Evolutionary conservation across 495 filamentous ascomycete genomes (phyloP).

Genomic region (Tuber aestivum): DNA sequence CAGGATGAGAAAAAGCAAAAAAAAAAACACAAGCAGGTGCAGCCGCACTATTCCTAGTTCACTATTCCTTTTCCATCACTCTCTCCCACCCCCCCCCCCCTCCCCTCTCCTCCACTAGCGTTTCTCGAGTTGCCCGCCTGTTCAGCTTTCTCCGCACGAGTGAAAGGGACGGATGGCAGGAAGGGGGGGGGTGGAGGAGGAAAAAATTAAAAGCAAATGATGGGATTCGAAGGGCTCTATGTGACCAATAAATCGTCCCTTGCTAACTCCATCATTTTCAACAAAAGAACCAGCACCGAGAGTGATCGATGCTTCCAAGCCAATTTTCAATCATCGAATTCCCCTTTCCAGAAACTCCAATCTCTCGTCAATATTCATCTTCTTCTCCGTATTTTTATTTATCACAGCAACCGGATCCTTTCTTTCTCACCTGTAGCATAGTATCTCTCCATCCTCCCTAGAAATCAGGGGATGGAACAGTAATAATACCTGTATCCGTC

Average conservation of each 20-base stretch:
- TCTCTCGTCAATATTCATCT: background rate
- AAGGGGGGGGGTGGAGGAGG: conserved; percentile 6
- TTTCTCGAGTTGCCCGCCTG: conserved; percentile 13
- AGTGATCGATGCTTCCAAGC: conserved; percentile 1
- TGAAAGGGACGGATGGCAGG: conserved; percentile 26
- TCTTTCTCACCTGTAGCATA: background rate
- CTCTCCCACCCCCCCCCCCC: too few species aligned
- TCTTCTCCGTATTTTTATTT: background rate
- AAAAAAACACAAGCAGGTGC: conserved; percentile 10
- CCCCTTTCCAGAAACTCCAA: background rate
- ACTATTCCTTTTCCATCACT: conserved; percentile 14
- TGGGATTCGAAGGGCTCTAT: conserved; percentile 1
- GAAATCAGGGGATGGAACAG: background rate
- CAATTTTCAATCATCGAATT: background rate
- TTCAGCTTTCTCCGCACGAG: conserved; percentile 36
- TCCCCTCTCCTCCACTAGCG: conserved; percentile 13
- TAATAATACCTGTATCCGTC: conserved; percentile 1
- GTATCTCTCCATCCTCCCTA: background rate
- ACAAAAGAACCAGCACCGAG: background rate
- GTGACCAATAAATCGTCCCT: background rate
- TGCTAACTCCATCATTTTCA: background rate
- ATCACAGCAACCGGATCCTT: background rate
- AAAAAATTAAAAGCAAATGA: background rate
- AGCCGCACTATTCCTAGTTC: conserved; percentile 23
- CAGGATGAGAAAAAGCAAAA: background rate